Base-by-base conservation (phyloP, 2,329 filamentous ascomycete species). In the Teratosphaeria viscida region DNA sequence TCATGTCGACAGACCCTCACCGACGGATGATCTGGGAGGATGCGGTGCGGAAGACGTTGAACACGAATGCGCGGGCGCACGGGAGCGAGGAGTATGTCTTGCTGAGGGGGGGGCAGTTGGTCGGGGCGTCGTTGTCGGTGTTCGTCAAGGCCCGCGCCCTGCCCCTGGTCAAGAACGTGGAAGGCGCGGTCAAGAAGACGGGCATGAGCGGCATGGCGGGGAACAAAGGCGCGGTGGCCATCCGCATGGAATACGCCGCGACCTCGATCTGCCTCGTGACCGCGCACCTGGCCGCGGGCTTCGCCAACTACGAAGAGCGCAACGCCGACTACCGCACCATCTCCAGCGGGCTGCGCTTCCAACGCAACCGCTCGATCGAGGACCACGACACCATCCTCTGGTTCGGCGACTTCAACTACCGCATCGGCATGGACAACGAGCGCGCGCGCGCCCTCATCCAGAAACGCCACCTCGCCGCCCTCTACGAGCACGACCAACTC, bases 361-460 rank as follows among this genome's bases (percentile, higher is more conserved):
- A 96, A 73, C 84, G 90, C 58, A 96, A 96, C 68, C 81, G 91
- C 60, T 84, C 88, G 5, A 97, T 99, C 63, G 90, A 94, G 67
- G 88, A 97, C 71, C 94, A 99, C 71, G 90, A 88, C 64, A 86
- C 89, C 26, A 87, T 97, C 39, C 87, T 96, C 57, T 99, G 94
- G 92, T 82, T 96, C 52, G 94, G 94, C 5, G 94, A 99, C 73
- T 99, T 99, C 78, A 99, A 99, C 71, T 99, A 99, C 74, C 87
- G 94, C 19, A 95, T 99, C 67, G 92, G 92, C 1, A 80, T 97
- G 60, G 82, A 81, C 53, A 85, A 90, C 64, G 90, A 96, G 47
- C 85, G 82, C 61, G 89, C 90, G 7, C 86, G 89, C 65, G 82
- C 85, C 35, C 77, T 95, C 10, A 84, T 96, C 58, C 82, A 86